Evolutionary conservation across 2,329 filamentous ascomycete genomes (phyloP), one percentile per base, ranked within the genome.

Genomic region (Rutstroemia sp.): DNA sequence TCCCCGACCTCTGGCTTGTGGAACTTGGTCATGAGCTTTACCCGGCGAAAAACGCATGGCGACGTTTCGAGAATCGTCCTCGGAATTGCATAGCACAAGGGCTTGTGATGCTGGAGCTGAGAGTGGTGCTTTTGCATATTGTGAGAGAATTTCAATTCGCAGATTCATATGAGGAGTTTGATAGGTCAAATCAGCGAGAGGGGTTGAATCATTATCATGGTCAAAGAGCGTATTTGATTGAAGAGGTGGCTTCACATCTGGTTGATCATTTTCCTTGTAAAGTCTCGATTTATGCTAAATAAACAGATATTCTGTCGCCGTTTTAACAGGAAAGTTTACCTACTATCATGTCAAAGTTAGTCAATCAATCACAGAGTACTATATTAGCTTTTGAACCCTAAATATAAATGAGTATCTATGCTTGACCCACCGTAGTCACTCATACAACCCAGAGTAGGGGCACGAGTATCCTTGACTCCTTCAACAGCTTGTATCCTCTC

Each of bases 41-140:
- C 53, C 64, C 61, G 14, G 1, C 41, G n/a, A 58, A 62, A 41
- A 53, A 75, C 45, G 80, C 78, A 1, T 84, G 74, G 72, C 73
- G 79, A 8, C 72, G 77, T 0, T 84, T 84, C 64, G 78, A 79
- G 60, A 72, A 75, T 54, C 81, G 81, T 0, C 72, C 74, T 2
- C 67, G 81, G 12, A 78, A 76, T 51, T 85, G 81, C 62, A 75
- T 82, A 14, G 81, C 80, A 0, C 78, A 83, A 64, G 74, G 76
- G 59, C 67, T 81, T 19, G 79, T 77, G 25, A 30, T 48, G 16
- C 7, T 48, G 16, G 27, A 48, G 21, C 9, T 50, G 34, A 39
- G 34, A 50, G 21, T 25, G 12, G 41, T 44, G 7, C 41, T 44
- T 44, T 17, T 16, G 41, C 41, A 44, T 8, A 19, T 44, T n/a